phyloP scores from a whole-genome alignment of 345 rosid species.

The Ailanthus altissimus region DNA sequence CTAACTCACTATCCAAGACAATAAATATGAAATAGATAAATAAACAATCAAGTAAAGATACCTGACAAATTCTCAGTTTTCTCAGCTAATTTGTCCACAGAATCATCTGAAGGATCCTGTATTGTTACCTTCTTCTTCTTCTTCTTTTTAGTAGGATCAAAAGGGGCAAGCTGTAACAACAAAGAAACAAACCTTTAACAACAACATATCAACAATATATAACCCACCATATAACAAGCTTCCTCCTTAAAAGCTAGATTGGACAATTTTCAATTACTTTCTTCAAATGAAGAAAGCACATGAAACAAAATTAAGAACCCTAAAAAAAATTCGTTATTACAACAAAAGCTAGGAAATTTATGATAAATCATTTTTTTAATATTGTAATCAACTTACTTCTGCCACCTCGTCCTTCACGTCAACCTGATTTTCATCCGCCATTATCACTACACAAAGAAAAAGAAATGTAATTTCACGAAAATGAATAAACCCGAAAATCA shows the following conservation, averaged over 20 bases:
- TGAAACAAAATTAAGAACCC: neutral
- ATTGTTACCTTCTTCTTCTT: conserved; percentile 89
- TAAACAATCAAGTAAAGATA: neutral
- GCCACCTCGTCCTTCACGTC: conserved; percentile 58
- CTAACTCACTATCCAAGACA: neutral
- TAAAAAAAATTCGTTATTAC: too few species aligned
- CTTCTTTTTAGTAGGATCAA: conserved; percentile 93
- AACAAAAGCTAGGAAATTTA: neutral
- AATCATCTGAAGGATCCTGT: conserved; percentile 62
- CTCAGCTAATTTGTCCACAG: conserved; percentile 64
- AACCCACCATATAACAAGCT: neutral
- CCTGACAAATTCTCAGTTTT: conserved; percentile 75
- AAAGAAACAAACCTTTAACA: neutral
- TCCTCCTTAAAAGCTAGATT: too few species aligned
- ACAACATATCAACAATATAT: too few species aligned
- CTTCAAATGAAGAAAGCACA: neutral
- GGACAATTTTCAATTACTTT: neutral
- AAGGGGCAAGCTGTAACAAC: conserved; percentile 62
- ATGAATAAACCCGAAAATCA: neutral
- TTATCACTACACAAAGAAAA: conserved; percentile 29
- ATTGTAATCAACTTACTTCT: conserved; percentile 37
- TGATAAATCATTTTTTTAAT: neutral
- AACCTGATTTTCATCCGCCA: conserved; percentile 49
- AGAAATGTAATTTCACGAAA: neutral
- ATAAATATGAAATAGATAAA: too few species aligned